Evolutionary conservation across 2,329 filamentous ascomycete species (phyloP).

Genomic region (Phialemonium atrogriseum): DNA sequence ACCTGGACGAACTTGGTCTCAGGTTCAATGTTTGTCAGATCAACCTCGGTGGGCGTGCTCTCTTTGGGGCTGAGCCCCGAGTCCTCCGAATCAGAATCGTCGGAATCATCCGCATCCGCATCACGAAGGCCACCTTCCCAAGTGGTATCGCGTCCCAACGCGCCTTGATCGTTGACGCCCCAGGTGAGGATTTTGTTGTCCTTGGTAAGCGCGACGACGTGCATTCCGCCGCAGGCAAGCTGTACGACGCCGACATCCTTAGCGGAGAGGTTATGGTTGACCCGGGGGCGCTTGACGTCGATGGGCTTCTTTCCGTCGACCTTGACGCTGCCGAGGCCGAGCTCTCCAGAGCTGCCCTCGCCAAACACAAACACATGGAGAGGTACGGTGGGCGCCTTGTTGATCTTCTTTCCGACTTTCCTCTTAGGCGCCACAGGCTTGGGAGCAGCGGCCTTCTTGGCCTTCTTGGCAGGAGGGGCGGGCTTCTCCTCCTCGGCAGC

Average conservation of each 20-base stretch:
- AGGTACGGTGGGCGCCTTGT: conserved; percentile 51
- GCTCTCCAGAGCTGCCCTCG: conserved; percentile 71
- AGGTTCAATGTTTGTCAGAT: conserved; percentile 29
- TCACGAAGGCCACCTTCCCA: conserved; percentile 52
- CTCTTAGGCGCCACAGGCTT: conserved; percentile 9
- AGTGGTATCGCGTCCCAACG: conserved; percentile 65
- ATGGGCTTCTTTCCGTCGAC: conserved; percentile 51
- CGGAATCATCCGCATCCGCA: conserved; percentile 36
- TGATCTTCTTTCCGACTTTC: conserved; percentile 38
- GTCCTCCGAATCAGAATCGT: conserved; percentile 21
- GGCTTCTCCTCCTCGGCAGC: conserved; percentile 23
- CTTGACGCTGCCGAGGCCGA: conserved; percentile 66
- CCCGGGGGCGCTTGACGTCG: conserved; percentile 66
- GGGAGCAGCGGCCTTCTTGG: conserved; percentile 16
- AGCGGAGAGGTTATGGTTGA: conserved; percentile 52
- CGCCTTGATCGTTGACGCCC: conserved; percentile 82
- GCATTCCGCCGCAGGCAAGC: conserved; percentile 75
- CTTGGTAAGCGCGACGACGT: conserved; percentile 65
- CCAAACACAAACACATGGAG: conserved; percentile 76
- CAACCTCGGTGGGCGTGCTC: conserved; percentile 50
- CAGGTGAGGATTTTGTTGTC: conserved; percentile 79
- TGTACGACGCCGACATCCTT: conserved; percentile 65
- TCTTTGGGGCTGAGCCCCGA: conserved; percentile 53
- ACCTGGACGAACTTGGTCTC: conserved; percentile 44
- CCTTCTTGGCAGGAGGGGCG: conserved; percentile 27